Evolutionary conservation across 2,329 filamentous ascomycete species (phyloP).

Genomic region (Monilinia fructigena): DNA sequence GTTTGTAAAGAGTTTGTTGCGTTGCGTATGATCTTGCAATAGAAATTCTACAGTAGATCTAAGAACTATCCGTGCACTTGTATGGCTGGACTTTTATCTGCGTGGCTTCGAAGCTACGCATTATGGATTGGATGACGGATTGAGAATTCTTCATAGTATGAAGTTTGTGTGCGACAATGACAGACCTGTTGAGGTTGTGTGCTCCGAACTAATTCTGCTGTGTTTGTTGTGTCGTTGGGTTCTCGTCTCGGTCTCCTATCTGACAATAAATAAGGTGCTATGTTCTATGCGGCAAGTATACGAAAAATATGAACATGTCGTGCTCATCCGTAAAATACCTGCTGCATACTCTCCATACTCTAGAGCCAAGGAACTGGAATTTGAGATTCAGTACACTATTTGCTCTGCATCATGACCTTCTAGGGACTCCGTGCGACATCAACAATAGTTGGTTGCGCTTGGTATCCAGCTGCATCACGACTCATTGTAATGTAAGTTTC

Average conservation of each 20-base stretch:
- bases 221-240: neutral
- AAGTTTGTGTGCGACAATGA: neutral
- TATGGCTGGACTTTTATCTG: too few species aligned
- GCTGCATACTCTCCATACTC: neutral
- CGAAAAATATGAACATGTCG: neutral
- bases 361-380: conserved; percentile 14
- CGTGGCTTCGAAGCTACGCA: neutral
- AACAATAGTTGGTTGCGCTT: neutral
- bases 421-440: neutral
- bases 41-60: too few species aligned
- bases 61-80: too few species aligned
- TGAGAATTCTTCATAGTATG: neutral
- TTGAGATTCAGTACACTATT: conserved; percentile 8
- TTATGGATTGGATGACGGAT: neutral
- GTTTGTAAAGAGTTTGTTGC: too few species aligned
- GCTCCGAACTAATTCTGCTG: neutral
- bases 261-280: neutral
- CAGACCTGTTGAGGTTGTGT: neutral
- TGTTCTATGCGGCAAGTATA: neutral
- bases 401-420: neutral
- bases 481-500: neutral
- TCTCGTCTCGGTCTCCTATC: neutral
- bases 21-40: too few species aligned
- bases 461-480: neutral
- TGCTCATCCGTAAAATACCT: neutral